Percentiles rank a stretch among this genome's conserved stretches.
phyloP scores from a whole-genome alignment of 257 asterid species.

The Echium plantagineum region DNA sequence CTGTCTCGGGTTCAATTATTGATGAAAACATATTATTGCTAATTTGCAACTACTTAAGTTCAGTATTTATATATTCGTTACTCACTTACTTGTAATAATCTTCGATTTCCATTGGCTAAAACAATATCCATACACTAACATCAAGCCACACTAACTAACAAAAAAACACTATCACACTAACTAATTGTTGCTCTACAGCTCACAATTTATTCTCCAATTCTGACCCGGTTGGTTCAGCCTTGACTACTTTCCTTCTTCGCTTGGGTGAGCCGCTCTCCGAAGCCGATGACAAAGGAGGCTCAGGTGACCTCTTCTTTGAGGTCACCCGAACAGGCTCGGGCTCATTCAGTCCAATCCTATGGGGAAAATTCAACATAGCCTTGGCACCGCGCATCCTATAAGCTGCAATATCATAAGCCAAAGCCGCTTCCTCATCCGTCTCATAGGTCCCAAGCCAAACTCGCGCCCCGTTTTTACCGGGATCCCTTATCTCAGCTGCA shows the following conservation, averaged over 20 bases:
- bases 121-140: too few species aligned
- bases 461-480: conserved; percentile 81
- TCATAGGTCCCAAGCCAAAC: conserved; percentile 93
- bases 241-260: conserved; percentile 27
- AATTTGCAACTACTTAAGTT: too few species aligned
- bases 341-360: conserved; percentile 56
- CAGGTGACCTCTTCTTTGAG: conserved; percentile 47
- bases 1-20: too few species aligned
- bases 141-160: too few species aligned
- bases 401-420: conserved; percentile 86
- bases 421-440: conserved; percentile 80
- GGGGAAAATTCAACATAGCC: conserved; percentile 77
- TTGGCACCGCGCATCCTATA: conserved; percentile 82
- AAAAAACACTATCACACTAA: conserved; percentile 10
- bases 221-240: conserved; percentile 42
- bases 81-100: too few species aligned
- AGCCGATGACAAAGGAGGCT: too few species aligned
- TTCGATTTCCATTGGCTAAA: too few species aligned
- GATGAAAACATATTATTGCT: too few species aligned
- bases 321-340: conserved; percentile 77
- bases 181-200: conserved; percentile 38
- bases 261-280: conserved; percentile 45
- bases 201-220: conserved; percentile 46
- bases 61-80: too few species aligned
- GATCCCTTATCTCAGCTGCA: conserved; percentile 86